A percentile compares a stretch with the other conserved stretches of the same genome.
Evolutionary conservation across 1,284 basidiomycete species (phyloP).

Genomic region (Cerioporus squamosus): DNA sequence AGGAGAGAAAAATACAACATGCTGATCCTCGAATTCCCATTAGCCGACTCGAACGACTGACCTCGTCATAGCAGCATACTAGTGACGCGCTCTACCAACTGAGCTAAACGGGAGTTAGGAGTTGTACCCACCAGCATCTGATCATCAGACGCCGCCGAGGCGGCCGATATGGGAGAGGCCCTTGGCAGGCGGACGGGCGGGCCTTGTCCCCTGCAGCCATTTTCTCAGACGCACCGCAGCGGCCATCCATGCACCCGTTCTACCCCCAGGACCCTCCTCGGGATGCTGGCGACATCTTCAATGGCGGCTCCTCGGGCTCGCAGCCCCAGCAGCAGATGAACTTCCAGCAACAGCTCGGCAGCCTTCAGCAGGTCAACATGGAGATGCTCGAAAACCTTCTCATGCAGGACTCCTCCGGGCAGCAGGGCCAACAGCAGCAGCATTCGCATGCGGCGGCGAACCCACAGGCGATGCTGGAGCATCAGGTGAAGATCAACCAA

Average conservation of each 20-base stretch:
- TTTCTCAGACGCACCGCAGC: conserved; percentile 12
- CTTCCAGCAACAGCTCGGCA: conserved; percentile 29
- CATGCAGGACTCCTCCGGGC: conserved; percentile 36
- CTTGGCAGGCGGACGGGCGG: neutral
- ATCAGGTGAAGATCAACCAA: conserved; percentile 73
- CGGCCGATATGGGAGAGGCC: neutral
- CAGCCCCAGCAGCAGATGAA: conserved; percentile 28
- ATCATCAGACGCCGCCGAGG: too few species aligned
- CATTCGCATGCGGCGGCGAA: conserved; percentile 32
- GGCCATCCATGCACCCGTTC: conserved; percentile 47
- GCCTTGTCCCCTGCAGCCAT: conserved; percentile 19
- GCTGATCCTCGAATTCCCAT: conserved; percentile 37
- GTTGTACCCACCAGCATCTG: too few species aligned
- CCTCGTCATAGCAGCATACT: conserved; percentile 44
- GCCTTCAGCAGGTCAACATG: conserved; percentile 42
- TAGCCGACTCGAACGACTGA: conserved; percentile 59
- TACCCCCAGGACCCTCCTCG: conserved; percentile 38
- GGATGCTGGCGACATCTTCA: conserved; percentile 25
- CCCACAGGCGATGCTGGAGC: conserved; percentile 52
- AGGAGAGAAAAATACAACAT: too few species aligned
- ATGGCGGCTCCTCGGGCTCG: conserved; percentile 12
- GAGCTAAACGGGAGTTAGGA: conserved; percentile 46
- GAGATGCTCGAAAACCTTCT: conserved; percentile 56
- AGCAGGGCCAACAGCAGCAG: conserved; percentile 19
- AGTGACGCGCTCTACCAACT: conserved; percentile 50